Evolutionary conservation across 192 early-diverging fungal species (phyloP).

Genomic region (Backusella parvicylindrica): DNA sequence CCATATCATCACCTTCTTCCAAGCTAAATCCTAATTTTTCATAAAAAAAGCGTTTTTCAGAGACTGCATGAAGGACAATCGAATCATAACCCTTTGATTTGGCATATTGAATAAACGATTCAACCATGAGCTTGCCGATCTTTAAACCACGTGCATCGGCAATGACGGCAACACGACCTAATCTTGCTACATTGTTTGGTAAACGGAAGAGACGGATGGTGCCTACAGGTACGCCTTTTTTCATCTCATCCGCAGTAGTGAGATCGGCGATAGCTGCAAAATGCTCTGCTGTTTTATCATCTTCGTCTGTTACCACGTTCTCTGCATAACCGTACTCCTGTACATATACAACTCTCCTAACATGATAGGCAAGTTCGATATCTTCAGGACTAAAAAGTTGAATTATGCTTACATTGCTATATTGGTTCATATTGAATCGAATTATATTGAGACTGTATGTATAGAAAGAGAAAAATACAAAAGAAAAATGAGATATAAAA

Average conservation of each 20-base stretch:
- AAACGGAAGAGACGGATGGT: constrained; percentile 15
- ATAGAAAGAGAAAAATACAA: neutral
- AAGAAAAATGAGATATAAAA: neutral
- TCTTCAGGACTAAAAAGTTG: neutral
- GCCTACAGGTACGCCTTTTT: constrained; percentile 14
- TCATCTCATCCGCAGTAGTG: neutral
- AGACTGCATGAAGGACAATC: constrained; percentile 20
- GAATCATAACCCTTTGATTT: neutral
- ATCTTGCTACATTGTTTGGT: constrained; percentile 20
- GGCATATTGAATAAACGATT: constrained; percentile 12
- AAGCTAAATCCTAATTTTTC: constrained; percentile 23
- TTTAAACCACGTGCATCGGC: constrained; percentile 19
- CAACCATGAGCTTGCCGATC: constrained; percentile 18
- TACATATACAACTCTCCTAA: neutral
- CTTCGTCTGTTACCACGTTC: neutral
- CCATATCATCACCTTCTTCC: constrained; percentile 24
- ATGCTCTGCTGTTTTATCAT: neutral
- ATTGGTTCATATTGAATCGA: neutral
- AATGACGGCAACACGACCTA: constrained; percentile 28
- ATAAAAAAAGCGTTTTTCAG: constrained; percentile 24
- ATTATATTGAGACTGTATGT: neutral
- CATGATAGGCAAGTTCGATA: neutral
- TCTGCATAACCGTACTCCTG: neutral
- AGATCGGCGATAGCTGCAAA: neutral
- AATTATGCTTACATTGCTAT: neutral